Evolutionary conservation across 805 yeast species (phyloP).

Genomic region (Wickerhamomyces chaumierensis): DNA sequence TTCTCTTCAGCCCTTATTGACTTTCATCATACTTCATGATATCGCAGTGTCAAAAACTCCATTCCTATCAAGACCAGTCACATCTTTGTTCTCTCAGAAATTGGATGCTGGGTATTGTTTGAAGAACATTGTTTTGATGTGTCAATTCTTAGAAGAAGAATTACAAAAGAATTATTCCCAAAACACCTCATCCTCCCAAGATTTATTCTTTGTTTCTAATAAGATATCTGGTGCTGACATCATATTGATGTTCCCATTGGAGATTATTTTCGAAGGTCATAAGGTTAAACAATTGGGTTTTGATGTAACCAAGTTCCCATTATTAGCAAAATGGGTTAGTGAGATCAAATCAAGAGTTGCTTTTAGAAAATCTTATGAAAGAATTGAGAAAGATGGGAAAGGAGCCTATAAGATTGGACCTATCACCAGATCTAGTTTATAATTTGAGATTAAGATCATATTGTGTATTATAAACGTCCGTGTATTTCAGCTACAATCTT

Average conservation of each 20-base stretch:
- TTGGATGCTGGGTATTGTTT: constrained; percentile 37
- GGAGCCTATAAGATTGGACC: not conserved
- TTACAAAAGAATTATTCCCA: constrained; percentile 21
- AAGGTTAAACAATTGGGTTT: constrained; percentile 2
- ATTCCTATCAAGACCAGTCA: constrained; percentile 33
- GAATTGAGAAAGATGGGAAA: not conserved
- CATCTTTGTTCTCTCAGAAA: constrained; percentile 30
- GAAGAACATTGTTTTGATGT: constrained; percentile 31
- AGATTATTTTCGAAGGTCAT: constrained; percentile 14
- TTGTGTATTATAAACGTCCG: too few relatives aligned
- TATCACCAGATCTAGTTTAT: too few relatives aligned
- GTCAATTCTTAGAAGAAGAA: constrained; percentile 30
- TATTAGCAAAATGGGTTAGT: not conserved
- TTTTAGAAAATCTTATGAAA: constrained; percentile 1
- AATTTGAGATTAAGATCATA: too few relatives aligned
- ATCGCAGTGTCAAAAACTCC: constrained; percentile 33
- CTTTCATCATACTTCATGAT: constrained; percentile 24
- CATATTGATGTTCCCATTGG: constrained; percentile 31
- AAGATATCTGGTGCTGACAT: constrained; percentile 48
- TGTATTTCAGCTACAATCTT: too few relatives aligned
- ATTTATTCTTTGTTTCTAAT: constrained; percentile 33
- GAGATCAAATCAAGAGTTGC: constrained; percentile 3
- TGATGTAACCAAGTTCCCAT: constrained; percentile 1
- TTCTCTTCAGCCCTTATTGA: constrained; percentile 39
- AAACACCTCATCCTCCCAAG: not conserved